phyloP scores from a whole-genome alignment of 140 eudicot species.

The Flaveria floridana region DNA sequence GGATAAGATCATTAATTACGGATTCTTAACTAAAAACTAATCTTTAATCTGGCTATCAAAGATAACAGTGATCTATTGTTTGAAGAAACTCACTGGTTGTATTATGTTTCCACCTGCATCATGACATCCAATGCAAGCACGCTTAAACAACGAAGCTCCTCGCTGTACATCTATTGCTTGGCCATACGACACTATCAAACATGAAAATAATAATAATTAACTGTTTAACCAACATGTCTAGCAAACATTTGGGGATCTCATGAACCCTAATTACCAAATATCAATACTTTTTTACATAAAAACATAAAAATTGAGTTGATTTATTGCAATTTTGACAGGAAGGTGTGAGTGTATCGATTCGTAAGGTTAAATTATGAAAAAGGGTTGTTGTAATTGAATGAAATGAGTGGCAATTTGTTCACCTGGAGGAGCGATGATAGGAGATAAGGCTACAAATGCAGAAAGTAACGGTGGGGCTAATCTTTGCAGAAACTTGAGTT shows the following conservation, averaged over 20 bases:
- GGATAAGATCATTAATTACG: neutral
- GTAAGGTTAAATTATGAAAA: neutral
- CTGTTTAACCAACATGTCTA: neutral
- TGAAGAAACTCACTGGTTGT: conserved; percentile 68
- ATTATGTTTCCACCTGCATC: conserved; percentile 91
- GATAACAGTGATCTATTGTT: neutral
- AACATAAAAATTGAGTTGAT: conserved; percentile 3
- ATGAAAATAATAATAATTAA: neutral
- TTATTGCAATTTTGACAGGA: neutral
- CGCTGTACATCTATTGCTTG: conserved; percentile 51
- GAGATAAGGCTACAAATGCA: conserved; percentile 65
- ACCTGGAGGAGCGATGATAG: conserved; percentile 62
- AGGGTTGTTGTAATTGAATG: neutral
- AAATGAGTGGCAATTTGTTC: neutral
- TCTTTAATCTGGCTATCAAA: neutral
- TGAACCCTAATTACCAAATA: conserved; percentile 25
- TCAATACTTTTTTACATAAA: neutral
- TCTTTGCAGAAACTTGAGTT: conserved; percentile 43
- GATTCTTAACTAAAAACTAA: neutral
- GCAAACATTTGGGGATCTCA: conserved; percentile 3
- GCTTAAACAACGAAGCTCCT: conserved; percentile 68
- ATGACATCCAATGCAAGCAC: conserved; percentile 95
- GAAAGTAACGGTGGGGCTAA: conserved; percentile 63
- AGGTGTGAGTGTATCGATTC: neutral
- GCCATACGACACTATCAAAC: conserved; percentile 46